A percentile compares a stretch with the other conserved stretches of the same genome.
phyloP scores from a whole-genome alignment of 257 asterid genomes.

The Datura wrightii region DNA sequence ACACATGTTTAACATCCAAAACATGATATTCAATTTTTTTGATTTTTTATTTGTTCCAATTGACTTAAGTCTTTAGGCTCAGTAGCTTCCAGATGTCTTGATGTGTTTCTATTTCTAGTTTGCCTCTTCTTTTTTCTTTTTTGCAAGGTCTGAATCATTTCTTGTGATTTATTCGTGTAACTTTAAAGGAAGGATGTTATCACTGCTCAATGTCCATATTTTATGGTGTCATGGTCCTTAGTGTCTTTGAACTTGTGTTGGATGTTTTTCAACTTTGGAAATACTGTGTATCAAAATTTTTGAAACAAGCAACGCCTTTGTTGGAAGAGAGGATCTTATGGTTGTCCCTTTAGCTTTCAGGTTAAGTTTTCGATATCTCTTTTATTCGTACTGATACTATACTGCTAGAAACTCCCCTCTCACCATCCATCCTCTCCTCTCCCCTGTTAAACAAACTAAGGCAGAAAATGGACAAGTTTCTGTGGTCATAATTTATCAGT shows the following conservation, averaged over 20 bases:
- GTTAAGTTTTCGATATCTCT: neutral
- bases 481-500: neutral
- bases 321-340: neutral
- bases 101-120: constrained; percentile 16
- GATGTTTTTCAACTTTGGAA: neutral
- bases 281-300: neutral
- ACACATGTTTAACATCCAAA: constrained; percentile 37
- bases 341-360: neutral
- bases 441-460: neutral
- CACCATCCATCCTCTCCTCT: neutral
- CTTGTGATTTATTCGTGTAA: constrained; percentile 30
- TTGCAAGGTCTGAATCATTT: constrained; percentile 24
- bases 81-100: constrained; percentile 30
- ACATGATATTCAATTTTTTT: constrained; percentile 22
- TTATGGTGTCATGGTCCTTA: neutral
- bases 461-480: neutral
- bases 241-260: neutral
- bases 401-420: neutral
- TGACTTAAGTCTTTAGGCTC: constrained; percentile 31
- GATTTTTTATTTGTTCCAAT: constrained; percentile 4
- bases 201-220: neutral
- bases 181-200: constrained; percentile 22
- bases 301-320: neutral
- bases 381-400: neutral
- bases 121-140: neutral